These are phyloP conservation scores for Dictyostelium citrinum DNA, from an alignment of 78 protist genomes.

Conservation along the genomic window DNA sequence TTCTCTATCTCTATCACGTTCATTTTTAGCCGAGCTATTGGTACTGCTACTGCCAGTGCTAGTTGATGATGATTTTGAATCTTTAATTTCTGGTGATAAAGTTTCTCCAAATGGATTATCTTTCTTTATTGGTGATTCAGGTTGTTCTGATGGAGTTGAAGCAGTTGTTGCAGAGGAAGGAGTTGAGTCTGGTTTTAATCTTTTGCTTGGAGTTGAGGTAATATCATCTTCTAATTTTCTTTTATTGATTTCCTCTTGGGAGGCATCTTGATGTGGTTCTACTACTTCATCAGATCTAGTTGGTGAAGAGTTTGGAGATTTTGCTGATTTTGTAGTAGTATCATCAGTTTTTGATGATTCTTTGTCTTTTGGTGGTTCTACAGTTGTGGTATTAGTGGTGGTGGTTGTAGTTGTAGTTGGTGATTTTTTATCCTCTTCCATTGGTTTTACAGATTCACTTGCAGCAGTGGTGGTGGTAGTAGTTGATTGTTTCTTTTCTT, in stretches of 20 bases:
- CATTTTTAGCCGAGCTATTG: neutral
- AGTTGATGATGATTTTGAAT: neutral
- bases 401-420: neutral
- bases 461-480: neutral
- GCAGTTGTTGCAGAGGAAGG: neutral
- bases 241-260: constrained; percentile 72
- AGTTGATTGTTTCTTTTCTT: neutral
- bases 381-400: neutral
- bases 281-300: constrained; percentile 51
- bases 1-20: constrained; percentile 33
- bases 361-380: neutral
- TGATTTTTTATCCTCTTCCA: neutral
- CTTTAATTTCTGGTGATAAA: constrained; percentile 25
- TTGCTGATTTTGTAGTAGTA: neutral
- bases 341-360: neutral
- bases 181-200: constrained; percentile 21
- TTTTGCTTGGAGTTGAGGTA: neutral
- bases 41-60: neutral
- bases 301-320: constrained; percentile 47
- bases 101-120: neutral
- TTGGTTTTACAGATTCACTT: neutral
- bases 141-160: neutral
- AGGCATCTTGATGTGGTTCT: constrained; percentile 73
- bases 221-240: constrained; percentile 49
- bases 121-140: neutral